Conservation (phyloP, 2,329 filamentous ascomycete genomes). For the Proliferodiscus dingleyae region DNA sequence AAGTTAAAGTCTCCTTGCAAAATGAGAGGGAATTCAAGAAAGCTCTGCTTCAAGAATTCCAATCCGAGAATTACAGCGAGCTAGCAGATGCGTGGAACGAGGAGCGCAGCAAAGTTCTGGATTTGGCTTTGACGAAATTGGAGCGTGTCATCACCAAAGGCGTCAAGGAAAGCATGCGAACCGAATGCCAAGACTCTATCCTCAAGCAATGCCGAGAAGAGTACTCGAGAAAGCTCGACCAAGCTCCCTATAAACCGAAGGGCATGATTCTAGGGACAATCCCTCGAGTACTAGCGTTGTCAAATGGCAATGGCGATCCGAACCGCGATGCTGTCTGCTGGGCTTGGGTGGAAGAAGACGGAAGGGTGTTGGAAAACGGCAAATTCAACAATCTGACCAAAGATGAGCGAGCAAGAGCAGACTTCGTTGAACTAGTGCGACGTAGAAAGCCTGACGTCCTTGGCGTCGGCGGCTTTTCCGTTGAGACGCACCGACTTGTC, state of each 20-base stretch:
- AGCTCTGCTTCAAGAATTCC: slow-evolving; percentile 75
- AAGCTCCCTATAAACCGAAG: slow-evolving; percentile 93
- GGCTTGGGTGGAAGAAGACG: slow-evolving; percentile 91
- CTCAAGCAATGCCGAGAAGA: slow-evolving; percentile 84
- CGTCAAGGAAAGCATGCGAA: slow-evolving; percentile 90
- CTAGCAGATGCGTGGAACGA: slow-evolving; percentile 93
- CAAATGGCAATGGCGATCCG: slow-evolving; percentile 74
- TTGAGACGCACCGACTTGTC: slow-evolving; percentile 79
- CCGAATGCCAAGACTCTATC: slow-evolving; percentile 89
- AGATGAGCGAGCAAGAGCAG: slow-evolving; percentile 62
- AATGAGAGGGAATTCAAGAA: slow-evolving; percentile 71
- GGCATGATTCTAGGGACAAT: slow-evolving; percentile 85
- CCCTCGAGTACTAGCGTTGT: slow-evolving; percentile 80
- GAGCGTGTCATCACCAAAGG: slow-evolving; percentile 82
- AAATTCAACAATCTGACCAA: slow-evolving; percentile 74
- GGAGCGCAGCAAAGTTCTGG: slow-evolving; percentile 78
- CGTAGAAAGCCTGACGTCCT: slow-evolving; percentile 84
- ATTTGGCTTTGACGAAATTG: slow-evolving; percentile 74
- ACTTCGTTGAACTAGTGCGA: slow-evolving; percentile 74
- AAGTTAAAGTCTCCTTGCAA: slow-evolving; percentile 75
- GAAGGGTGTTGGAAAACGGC: slow-evolving; percentile 81
- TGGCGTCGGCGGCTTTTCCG: slow-evolving; percentile 81
- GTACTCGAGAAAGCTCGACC: slow-evolving; percentile 84
- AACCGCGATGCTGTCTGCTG: slow-evolving; percentile 77
- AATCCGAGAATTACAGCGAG: slow-evolving; percentile 93